Evolutionary conservation across 225 moss, liverwort and hornwort genomes (phyloP), one percentile per base, ranked within the genome.

Genomic region (Physcomitrellopsis africana): DNA sequence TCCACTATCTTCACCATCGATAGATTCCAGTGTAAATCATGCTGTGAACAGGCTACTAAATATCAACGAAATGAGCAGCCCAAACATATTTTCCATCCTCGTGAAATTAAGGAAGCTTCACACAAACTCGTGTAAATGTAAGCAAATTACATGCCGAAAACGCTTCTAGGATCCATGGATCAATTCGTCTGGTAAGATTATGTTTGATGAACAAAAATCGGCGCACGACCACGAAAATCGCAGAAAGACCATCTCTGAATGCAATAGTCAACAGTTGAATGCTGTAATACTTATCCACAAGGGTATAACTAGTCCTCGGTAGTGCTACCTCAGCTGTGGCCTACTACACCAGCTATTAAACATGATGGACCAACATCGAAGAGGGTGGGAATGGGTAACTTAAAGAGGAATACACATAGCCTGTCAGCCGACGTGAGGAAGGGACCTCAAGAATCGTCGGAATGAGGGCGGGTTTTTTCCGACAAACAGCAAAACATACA

Each of bases 1-100:
- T 27, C 29, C 18, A 72, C 65, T 60, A 24, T 24, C 53, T 15
- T 12, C 32, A 0, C 32, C 71, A 61, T 22, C 22, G 2, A 17
- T 44, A 22, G 17, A 64, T 69, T 63, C 11, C 22, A 67, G 24
- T n/a, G 56, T 9, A 19, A 60, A 56, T 45, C 56, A 49, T 22
- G 32, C 23, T 6, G 37, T 69, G 24, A 69, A 14, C 29, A 76
- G 27, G 27, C 37, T 58, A 56, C 32, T 37, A 37, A 37, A 37
- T 37, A 4, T 37, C 4, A 37, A 37, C 32, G 32, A 37, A 37
- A 7, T 37, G 62, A 48, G 56, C 49, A 55, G 55, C 64, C 49
- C 18, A 12, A 11, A 52, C 44, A 26, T 58, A 12, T 72, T 76
- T 52, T 62, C 24, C 57, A 59, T 72, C 69, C 53, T 52, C 23